These are phyloP conservation scores for Aspergillus tanneri DNA, from an alignment of 2,329 filamentous ascomycete species.

Conservation along the genomic window DNA sequence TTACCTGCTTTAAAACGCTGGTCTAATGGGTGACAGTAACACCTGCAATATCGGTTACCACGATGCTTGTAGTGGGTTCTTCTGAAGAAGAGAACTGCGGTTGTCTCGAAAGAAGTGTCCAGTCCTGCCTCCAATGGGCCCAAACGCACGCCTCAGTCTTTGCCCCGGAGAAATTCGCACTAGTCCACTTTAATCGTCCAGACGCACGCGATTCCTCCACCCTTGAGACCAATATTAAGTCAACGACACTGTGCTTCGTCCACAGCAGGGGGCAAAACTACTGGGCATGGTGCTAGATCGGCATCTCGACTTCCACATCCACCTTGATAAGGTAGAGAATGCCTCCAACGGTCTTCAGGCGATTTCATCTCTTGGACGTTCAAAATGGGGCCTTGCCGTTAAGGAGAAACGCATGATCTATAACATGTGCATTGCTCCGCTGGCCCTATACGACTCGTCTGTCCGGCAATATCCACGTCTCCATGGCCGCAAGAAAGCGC, in stretches of 20 bases:
- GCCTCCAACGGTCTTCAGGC: not conserved
- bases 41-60: too few species aligned
- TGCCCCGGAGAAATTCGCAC: not conserved
- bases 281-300: not conserved
- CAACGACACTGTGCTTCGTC: not conserved
- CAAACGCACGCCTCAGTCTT: not conserved
- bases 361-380: not conserved
- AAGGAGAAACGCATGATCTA: not conserved
- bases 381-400: not conserved
- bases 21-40: too few species aligned
- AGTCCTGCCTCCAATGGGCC: not conserved
- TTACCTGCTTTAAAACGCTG: too few species aligned
- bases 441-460: not conserved
- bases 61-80: not conserved
- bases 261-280: not conserved
- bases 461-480: not conserved
- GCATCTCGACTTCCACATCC: not conserved
- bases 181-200: not conserved
- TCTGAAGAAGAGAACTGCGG: not conserved
- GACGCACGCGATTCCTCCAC: too few species aligned
- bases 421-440: not conserved
- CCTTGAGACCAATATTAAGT: not conserved
- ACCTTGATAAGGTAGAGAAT: not conserved
- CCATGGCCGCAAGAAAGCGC: not conserved
- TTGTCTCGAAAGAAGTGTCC: not conserved